Conservation (phyloP, 2,329 filamentous ascomycete genomes). For the Trichophyton verrucosum region DNA sequence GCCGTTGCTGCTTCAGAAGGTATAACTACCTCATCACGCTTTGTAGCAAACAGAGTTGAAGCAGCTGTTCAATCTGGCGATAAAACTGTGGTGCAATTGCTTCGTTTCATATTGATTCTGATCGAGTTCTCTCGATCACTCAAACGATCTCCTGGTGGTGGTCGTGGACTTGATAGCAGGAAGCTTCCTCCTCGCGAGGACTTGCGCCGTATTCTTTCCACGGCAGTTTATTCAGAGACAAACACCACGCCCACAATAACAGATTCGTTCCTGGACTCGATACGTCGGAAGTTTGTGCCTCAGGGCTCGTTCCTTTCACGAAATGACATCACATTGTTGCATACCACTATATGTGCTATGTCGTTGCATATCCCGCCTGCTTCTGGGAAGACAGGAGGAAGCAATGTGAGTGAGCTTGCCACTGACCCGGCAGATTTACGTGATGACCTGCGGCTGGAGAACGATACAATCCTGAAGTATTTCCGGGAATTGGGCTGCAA, state of each 20-base stretch:
- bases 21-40: constrained; percentile 31
- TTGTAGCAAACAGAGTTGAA: constrained; percentile 33
- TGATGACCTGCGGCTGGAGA: constrained; percentile 33
- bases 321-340: constrained; percentile 31
- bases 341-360: constrained; percentile 36
- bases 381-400: constrained; percentile 23
- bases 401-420: constrained; percentile 28
- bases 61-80: constrained; percentile 29
- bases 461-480: constrained; percentile 25
- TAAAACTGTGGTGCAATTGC: constrained; percentile 31
- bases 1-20: constrained; percentile 25
- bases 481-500: constrained; percentile 37
- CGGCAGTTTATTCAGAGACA: constrained; percentile 14
- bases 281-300: constrained; percentile 33
- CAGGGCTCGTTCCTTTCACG: constrained; percentile 24
- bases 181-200: constrained; percentile 30
- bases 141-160: constrained; percentile 17
- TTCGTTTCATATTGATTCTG: constrained; percentile 35
- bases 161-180: constrained; percentile 26
- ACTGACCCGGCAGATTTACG: constrained; percentile 35
- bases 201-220: constrained; percentile 27
- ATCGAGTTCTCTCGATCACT: constrained; percentile 31
- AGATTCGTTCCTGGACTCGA: constrained; percentile 29
- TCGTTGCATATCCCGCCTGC: constrained; percentile 35
- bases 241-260: constrained; percentile 19